These are phyloP conservation scores for Carex kokanica DNA, from an alignment of 176 grass and related monocot genomes.

Conservation along the genomic window DNA sequence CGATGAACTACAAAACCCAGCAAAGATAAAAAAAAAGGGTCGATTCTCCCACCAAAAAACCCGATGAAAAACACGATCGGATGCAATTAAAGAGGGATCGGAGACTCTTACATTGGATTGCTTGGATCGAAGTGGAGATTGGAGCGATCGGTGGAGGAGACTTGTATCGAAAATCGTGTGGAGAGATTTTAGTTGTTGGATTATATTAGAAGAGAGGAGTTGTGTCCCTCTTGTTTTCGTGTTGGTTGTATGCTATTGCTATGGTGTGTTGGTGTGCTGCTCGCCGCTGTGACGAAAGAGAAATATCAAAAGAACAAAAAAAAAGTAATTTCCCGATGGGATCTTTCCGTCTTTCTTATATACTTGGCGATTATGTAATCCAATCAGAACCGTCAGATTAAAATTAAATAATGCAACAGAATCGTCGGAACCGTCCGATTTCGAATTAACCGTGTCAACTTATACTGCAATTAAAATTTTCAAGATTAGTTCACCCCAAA, in stretches of 20 bases:
- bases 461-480: neutral
- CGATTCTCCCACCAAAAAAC: neutral
- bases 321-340: neutral
- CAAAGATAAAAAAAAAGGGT: neutral
- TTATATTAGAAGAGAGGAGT: neutral
- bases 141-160: neutral
- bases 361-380: neutral
- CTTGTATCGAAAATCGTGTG: conserved; percentile 44
- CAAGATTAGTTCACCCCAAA: too few species aligned
- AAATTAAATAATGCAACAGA: neutral
- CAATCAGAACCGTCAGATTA: neutral
- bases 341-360: neutral
- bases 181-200: conserved; percentile 14
- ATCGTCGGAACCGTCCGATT: neutral
- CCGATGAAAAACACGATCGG: neutral
- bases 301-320: neutral
- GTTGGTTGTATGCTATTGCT: neutral
- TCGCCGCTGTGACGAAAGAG: neutral
- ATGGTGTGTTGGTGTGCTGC: conserved; percentile 3
- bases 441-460: neutral
- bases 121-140: conserved; percentile 7
- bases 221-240: conserved; percentile 33
- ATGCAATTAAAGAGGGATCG: neutral
- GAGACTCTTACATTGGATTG: conserved; percentile 49
- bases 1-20: conserved; percentile 8